Percentiles rank a stretch among this genome's conserved stretches.
Evolutionary conservation across 345 rosid genomes (phyloP).

Genomic region (Erodium maritimum): DNA sequence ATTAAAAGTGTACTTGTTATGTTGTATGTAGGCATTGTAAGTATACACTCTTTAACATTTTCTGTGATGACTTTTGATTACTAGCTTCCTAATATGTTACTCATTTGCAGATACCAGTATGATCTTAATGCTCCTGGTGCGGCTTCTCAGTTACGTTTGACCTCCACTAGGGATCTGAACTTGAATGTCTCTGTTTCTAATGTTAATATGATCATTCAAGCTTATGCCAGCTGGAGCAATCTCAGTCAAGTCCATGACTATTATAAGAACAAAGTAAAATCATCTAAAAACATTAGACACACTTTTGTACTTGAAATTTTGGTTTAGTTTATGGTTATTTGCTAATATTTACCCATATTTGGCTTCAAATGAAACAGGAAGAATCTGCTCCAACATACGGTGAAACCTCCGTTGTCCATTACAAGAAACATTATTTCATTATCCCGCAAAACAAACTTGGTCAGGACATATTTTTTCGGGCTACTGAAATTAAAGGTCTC

Average conservation of each 20-base stretch:
- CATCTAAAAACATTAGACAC: constrained; percentile 1
- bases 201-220: constrained; percentile 88
- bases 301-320: constrained; percentile 1
- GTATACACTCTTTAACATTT: too few relatives aligned
- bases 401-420: constrained; percentile 53
- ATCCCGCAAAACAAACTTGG: constrained; percentile 92
- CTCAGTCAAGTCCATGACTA: constrained; percentile 44
- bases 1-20: too few relatives aligned
- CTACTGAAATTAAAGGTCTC: constrained; percentile 49
- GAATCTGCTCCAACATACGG: constrained; percentile 32
- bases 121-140: constrained; percentile 65
- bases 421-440: constrained; percentile 63
- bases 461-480: constrained; percentile 75
- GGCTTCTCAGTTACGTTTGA: constrained; percentile 72
- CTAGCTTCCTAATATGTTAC: too few relatives aligned
- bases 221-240: constrained; percentile 93
- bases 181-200: constrained; percentile 75
- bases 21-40: too few relatives aligned
- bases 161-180: constrained; percentile 68
- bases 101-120: constrained; percentile 60
- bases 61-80: too few relatives aligned
- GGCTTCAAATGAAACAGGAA: constrained; percentile 31
- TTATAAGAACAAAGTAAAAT: constrained; percentile 35
- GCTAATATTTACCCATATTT: constrained; percentile 5
- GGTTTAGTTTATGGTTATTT: constrained; percentile 1